phyloP scores from a whole-genome alignment of 345 rosid genomes.

The Noccaea bulbosa region DNA sequence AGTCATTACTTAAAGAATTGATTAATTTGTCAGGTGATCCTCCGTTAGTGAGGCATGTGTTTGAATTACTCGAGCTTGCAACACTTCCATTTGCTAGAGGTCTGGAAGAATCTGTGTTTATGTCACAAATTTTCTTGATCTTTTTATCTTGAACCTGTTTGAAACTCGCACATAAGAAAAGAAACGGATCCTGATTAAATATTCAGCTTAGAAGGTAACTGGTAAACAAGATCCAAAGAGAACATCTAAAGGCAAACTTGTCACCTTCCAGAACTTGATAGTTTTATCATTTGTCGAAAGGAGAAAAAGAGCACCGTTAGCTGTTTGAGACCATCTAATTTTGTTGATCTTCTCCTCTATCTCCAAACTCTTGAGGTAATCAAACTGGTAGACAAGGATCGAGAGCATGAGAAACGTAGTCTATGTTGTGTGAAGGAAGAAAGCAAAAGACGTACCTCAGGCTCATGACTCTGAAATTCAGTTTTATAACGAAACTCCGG shows the following conservation, averaged over 20 bases:
- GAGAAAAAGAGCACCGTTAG: slow-evolving; percentile 82
- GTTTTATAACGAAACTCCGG: slow-evolving; percentile 95
- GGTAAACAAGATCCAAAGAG: slow-evolving; percentile 10
- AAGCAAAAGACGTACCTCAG: slow-evolving; percentile 62
- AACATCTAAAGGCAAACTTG: slow-evolving; percentile 1
- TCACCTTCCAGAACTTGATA: slow-evolving; percentile 86
- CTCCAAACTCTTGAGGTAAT: slow-evolving; percentile 98
- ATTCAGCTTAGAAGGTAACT: slow-evolving; percentile 5
- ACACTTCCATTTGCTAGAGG: slow-evolving; percentile 68
- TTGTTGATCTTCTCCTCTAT: slow-evolving; percentile 98
- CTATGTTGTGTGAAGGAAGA: neutral
- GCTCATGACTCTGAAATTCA: slow-evolving; percentile 97
- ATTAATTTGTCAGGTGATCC: slow-evolving; percentile 54
- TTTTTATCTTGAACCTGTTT: slow-evolving; percentile 90
- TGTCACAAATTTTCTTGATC: slow-evolving; percentile 82
- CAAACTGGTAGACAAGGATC: slow-evolving; percentile 62
- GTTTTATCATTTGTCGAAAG: slow-evolving; percentile 96
- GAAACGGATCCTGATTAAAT: neutral
- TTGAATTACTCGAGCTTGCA: slow-evolving; percentile 71
- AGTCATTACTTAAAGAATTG: slow-evolving; percentile 52
- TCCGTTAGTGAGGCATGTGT: slow-evolving; percentile 64
- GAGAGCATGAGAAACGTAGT: slow-evolving; percentile 1
- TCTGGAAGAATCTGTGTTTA: slow-evolving; percentile 76
- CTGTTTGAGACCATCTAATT: slow-evolving; percentile 89
- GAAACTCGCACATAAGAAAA: slow-evolving; percentile 29